Conservation (phyloP, 2,329 filamentous ascomycete species). For the Dryadomyces sulphureus region DNA sequence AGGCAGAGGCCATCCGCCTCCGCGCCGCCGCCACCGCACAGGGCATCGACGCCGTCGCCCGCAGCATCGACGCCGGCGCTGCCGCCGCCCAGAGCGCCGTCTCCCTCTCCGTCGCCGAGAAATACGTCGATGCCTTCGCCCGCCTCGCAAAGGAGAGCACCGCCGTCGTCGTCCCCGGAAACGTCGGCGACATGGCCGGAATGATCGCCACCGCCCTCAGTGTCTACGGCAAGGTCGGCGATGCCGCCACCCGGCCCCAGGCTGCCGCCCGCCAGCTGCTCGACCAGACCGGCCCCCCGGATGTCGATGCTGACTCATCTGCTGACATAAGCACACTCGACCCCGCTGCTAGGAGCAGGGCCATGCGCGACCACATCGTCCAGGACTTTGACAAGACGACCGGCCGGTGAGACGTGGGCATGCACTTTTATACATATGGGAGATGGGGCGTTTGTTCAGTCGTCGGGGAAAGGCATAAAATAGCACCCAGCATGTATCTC, state of each 20-base stretch:
- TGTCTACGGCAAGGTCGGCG: slow-evolving; percentile 85
- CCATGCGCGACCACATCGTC: slow-evolving; percentile 15
- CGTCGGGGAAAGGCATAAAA: neutral
- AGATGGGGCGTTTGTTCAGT: neutral
- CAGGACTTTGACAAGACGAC: slow-evolving; percentile 16
- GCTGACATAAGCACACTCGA: slow-evolving; percentile 7
- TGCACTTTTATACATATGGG: neutral
- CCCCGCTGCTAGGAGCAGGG: slow-evolving; percentile 4
- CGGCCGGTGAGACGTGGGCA: slow-evolving; percentile 3
- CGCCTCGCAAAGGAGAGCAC: slow-evolving; percentile 92
- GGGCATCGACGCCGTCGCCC: slow-evolving; percentile 77
- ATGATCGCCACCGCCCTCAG: slow-evolving; percentile 96
- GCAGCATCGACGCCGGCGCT: slow-evolving; percentile 57
- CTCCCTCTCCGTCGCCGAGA: slow-evolving; percentile 82
- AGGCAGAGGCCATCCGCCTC: slow-evolving; percentile 79
- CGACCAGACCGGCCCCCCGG: slow-evolving; percentile 16
- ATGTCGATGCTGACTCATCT: slow-evolving; percentile 1
- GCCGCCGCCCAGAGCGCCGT: slow-evolving; percentile 69
- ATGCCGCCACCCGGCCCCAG: slow-evolving; percentile 59
- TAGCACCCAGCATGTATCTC: neutral
- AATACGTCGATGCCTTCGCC: slow-evolving; percentile 86
- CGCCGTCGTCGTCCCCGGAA: slow-evolving; percentile 86
- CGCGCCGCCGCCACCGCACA: slow-evolving; percentile 74
- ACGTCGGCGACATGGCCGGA: slow-evolving; percentile 86
- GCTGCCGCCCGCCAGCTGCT: slow-evolving; percentile 41